These are phyloP conservation scores for Colletotrichum liaoningense DNA, from an alignment of 2,329 filamentous ascomycete genomes.

Conservation along the genomic window DNA sequence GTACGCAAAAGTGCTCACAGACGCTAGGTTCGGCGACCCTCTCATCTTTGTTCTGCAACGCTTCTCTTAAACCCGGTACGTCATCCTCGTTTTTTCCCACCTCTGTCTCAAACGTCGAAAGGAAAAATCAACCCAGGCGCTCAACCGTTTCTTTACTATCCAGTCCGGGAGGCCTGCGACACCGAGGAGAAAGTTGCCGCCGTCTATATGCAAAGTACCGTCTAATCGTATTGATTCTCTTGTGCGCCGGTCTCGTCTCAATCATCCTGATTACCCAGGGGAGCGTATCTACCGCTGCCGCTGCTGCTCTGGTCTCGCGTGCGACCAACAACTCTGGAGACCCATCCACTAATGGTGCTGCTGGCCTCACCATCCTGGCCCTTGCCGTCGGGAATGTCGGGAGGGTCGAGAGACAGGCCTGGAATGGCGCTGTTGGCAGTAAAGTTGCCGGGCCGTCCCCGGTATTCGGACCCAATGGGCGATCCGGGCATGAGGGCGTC, in stretches of 20 bases:
- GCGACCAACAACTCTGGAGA: constrained; percentile 53
- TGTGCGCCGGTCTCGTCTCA: constrained; percentile 22
- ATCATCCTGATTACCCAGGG: constrained; percentile 53
- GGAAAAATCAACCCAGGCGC: neutral
- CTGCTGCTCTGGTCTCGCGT: constrained; percentile 51
- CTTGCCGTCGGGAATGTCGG: constrained; percentile 66
- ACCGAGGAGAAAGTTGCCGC: constrained; percentile 34
- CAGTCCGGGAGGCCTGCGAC: constrained; percentile 12
- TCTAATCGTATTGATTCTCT: constrained; percentile 27
- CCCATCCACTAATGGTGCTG: constrained; percentile 61
- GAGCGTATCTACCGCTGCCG: constrained; percentile 50
- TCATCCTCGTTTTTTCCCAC: constrained; percentile 13
- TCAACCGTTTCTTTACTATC: constrained; percentile 18
- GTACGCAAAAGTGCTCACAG: neutral
- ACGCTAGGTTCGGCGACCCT: neutral
- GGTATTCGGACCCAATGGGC: constrained; percentile 81
- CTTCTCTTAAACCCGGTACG: constrained; percentile 6
- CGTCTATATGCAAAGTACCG: constrained; percentile 52
- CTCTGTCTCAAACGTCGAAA: neutral
- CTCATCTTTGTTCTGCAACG: constrained; percentile 10
- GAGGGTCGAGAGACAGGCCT: constrained; percentile 84
- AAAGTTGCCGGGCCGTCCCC: constrained; percentile 60
- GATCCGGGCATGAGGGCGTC: constrained; percentile 86
- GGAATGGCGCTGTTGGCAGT: constrained; percentile 79
- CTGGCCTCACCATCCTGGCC: constrained; percentile 52